A percentile compares a stretch with the other conserved stretches of the same genome.
These are phyloP conservation scores for Trametes pubescens DNA, from an alignment of 1,284 basidiomycete genomes.

Conservation along the genomic window DNA sequence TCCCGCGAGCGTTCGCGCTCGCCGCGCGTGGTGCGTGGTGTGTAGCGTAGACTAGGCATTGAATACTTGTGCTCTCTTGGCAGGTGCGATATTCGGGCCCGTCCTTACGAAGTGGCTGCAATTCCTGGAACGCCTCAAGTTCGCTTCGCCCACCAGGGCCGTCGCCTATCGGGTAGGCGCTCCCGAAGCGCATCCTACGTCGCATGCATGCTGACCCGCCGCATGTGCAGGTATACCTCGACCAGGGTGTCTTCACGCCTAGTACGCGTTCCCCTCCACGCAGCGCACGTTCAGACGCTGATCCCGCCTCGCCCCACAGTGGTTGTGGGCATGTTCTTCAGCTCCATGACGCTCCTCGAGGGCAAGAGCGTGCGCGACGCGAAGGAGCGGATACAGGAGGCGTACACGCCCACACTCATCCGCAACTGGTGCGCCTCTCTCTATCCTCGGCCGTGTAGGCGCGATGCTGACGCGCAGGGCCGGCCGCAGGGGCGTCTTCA, in stretches of 20 bases:
- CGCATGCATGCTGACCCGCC: conserved; percentile 2
- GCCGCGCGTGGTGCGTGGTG: not conserved
- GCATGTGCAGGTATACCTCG: conserved; percentile 71
- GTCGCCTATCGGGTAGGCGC: conserved; percentile 65
- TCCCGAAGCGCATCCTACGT: not conserved
- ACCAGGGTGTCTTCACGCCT: conserved; percentile 77
- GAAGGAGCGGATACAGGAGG: conserved; percentile 59
- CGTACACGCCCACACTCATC: conserved; percentile 73
- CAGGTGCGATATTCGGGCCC: conserved; percentile 77
- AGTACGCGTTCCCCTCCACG: conserved; percentile 44
- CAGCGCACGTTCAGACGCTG: not conserved
- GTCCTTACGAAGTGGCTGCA: conserved; percentile 76
- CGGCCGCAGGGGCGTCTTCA: conserved; percentile 69
- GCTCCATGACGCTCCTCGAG: conserved; percentile 77
- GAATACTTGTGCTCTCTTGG: not conserved
- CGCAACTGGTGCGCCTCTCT: conserved; percentile 68
- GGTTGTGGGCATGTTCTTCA: conserved; percentile 77
- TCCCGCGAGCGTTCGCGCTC: not conserved
- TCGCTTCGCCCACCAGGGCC: conserved; percentile 62
- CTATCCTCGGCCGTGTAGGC: not conserved
- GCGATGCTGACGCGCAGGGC: not conserved
- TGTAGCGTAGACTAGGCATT: too few species aligned
- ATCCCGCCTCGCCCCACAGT: conserved; percentile 47
- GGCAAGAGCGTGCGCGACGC: conserved; percentile 68
- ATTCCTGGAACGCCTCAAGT: conserved; percentile 68